A percentile compares a stretch with the other conserved stretches of the same genome.
These are phyloP conservation scores for Colletotrichum sp. DNA, from an alignment of 2,329 filamentous ascomycete species.

Conservation along the genomic window DNA sequence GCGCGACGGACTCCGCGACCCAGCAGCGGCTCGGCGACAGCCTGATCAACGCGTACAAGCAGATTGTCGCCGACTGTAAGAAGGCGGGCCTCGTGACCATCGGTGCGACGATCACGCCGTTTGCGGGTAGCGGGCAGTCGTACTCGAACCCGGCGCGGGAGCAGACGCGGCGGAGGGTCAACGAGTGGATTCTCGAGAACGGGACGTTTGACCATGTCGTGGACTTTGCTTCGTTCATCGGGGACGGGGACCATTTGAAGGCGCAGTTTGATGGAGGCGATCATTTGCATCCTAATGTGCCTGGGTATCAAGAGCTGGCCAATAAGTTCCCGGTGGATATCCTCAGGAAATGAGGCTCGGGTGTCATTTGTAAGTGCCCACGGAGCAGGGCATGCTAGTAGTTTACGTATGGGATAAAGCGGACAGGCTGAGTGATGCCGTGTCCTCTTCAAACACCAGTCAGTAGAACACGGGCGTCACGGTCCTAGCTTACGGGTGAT, in stretches of 20 bases:
- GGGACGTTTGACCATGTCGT: constrained; percentile 63
- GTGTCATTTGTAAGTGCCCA: not conserved
- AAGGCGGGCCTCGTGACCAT: constrained; percentile 61
- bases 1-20: constrained; percentile 44
- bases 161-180: constrained; percentile 60
- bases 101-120: constrained; percentile 71
- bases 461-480: not conserved
- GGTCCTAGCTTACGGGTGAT: not conserved
- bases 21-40: constrained; percentile 55
- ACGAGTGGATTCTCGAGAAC: constrained; percentile 63
- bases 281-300: constrained; percentile 66
- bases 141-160: constrained; percentile 63
- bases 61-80: constrained; percentile 61
- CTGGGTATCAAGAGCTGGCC: constrained; percentile 65
- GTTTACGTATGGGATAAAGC: not conserved
- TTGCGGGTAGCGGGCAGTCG: constrained; percentile 54
- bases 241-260: constrained; percentile 55
- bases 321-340: constrained; percentile 61
- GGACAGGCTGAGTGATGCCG: not conserved
- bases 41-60: constrained; percentile 62
- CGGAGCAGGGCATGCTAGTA: not conserved
- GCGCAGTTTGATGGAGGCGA: constrained; percentile 64
- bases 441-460: not conserved
- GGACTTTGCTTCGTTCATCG: constrained; percentile 65
- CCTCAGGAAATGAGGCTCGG: constrained; percentile 37